These are phyloP conservation scores for Trametes coccinea DNA, from an alignment of 768 basidiomycete genomes.

Conservation along the genomic window DNA sequence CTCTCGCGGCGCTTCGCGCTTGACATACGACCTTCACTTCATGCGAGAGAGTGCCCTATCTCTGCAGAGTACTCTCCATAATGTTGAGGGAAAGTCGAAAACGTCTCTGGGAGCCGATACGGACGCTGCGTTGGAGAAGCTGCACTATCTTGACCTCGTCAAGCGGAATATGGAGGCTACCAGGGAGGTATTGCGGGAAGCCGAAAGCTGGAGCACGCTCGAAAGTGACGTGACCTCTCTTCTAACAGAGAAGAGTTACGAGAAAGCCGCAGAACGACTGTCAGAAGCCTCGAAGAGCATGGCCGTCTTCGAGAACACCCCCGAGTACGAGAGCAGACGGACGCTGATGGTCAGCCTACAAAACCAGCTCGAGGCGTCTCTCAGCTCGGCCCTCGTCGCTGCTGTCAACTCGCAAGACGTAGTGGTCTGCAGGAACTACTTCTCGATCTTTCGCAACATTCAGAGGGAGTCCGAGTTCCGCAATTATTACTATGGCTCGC, in stretches of 20 bases:
- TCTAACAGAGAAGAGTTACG: conserved; percentile 75
- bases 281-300: conserved; percentile 88
- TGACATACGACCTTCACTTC: conserved; percentile 96
- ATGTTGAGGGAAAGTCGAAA: conserved; percentile 57
- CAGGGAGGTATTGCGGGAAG: conserved; percentile 87
- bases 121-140: conserved; percentile 64
- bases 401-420: conserved; percentile 82
- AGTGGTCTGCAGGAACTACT: conserved; percentile 73
- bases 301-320: conserved; percentile 89
- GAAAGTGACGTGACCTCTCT: conserved; percentile 89
- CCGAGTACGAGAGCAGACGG: conserved; percentile 86
- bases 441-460: conserved; percentile 85
- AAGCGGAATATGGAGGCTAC: conserved; percentile 87
- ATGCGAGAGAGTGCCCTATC: conserved; percentile 90
- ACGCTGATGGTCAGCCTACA: conserved; percentile 88
- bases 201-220: conserved; percentile 95
- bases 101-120: conserved; percentile 58
- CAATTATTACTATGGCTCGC: conserved; percentile 90
- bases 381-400: conserved; percentile 87
- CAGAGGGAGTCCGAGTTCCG: conserved; percentile 91
- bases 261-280: conserved; percentile 89
- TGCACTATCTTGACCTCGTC: conserved; percentile 81
- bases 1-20: conserved; percentile 83
- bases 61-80: conserved; percentile 64
- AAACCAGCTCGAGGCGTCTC: conserved; percentile 91